Percentiles rank a stretch among this genome's conserved stretches.
Conservation (phyloP, 1,284 basidiomycete genomes). For the Ceratobasidium sp. region DNA sequence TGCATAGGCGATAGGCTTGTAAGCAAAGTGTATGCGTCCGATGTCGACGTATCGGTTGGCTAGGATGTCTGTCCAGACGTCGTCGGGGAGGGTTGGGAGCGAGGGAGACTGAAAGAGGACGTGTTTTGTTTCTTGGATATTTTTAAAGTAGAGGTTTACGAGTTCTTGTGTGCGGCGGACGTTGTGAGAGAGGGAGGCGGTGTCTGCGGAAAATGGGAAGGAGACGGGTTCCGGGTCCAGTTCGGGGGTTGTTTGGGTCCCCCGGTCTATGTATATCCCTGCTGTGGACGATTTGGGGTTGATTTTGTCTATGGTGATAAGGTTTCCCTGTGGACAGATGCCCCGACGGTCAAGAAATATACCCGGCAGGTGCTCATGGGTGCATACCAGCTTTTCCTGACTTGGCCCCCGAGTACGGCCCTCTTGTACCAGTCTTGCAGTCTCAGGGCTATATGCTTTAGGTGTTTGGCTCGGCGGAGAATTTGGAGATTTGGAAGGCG, state of each 20-base stretch:
- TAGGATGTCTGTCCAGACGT: conserved; percentile 9
- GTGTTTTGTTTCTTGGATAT: conserved; percentile 6
- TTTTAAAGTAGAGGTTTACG: neutral
- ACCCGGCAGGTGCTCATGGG: neutral
- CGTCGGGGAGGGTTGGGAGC: conserved; percentile 5
- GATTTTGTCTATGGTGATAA: neutral
- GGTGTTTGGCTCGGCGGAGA: neutral
- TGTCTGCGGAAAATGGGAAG: neutral
- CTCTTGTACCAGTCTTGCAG: neutral
- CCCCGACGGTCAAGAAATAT: neutral
- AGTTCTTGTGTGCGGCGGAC: conserved; percentile 7
- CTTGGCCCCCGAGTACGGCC: neutral
- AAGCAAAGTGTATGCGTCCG: conserved; percentile 15
- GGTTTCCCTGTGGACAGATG: neutral
- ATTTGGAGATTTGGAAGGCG: neutral
- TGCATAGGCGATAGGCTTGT: neutral
- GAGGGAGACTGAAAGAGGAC: neutral
- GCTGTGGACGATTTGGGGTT: neutral
- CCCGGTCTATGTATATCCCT: neutral
- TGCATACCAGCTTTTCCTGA: neutral
- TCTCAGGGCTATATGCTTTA: neutral
- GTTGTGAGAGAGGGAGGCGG: neutral
- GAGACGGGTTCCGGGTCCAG: neutral
- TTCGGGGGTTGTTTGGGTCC: neutral
- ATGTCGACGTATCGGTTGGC: conserved; percentile 13